Evolutionary conservation across 2,329 filamentous ascomycete genomes (phyloP), one percentile per base, ranked within the genome.

Genomic region (Lizonia empirigonia): DNA sequence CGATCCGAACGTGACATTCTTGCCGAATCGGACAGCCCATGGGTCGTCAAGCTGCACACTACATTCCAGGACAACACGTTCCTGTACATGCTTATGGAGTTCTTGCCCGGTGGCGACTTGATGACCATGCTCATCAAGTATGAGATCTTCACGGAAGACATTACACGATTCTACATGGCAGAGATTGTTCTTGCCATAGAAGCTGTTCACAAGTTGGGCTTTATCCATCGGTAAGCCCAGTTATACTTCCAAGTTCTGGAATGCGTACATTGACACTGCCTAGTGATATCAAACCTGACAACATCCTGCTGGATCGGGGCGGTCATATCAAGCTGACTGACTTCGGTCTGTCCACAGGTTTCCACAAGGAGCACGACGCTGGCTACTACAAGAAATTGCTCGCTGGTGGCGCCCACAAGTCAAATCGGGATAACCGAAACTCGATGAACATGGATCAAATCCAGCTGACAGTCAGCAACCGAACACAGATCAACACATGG

Each of bases 81-180:
- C 78, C 80, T 99, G 27, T 99, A 99, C 80, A 94, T 99, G 87
- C 82, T 99, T 55, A 99, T 99, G 94, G 94, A 99, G 77, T 99
- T 97, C 77, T 83, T 99, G 74, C 94, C 94, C 7, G 94, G 94
- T 74, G 94, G 94, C 74, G 94, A 99, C 78, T 76, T 99, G 73
- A 99, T 99, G 94, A 99, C 94, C 3, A 99, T 99, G 94, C 82
- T 99, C 63, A 99, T 99, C 80, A 99, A 97, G 82, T 99, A 99
- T 70, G 94, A 99, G 74, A 97, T 99, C 73, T 99, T 99, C 75
- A 96, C 91, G 0, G 93, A 97, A 74, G 94, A 99, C 63, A 97
- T 99, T 62, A 99, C 94, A 23, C 86, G 94, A 15, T 99, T 99
- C 77, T 99, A 99, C 77, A 99, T 99, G 85, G 94, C 94, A 19